Conservation (phyloP, 2,329 filamentous ascomycete species). For the Cryphonectria parasitica region DNA sequence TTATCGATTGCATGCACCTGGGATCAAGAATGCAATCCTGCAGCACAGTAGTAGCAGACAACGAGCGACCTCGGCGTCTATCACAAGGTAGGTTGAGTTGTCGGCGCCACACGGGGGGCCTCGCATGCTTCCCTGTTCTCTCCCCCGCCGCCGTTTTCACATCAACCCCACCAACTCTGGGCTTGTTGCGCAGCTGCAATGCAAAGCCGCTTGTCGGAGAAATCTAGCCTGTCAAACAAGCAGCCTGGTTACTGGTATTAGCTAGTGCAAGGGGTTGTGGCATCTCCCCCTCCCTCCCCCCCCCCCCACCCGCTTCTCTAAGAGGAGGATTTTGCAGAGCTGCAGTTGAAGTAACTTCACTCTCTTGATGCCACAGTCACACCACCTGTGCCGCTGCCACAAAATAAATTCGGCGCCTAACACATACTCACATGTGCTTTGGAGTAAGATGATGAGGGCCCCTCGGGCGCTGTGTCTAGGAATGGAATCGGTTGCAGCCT, state of each 20-base stretch:
- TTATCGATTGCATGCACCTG: constrained; percentile 21
- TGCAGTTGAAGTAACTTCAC: constrained; percentile 10
- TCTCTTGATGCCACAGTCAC: constrained; percentile 23
- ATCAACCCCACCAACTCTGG: constrained; percentile 8
- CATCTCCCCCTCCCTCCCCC: background rate
- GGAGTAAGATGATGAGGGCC: background rate
- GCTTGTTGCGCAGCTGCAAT: constrained; percentile 11
- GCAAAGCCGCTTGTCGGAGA: constrained; percentile 14
- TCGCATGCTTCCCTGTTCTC: background rate
- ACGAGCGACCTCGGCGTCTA: background rate
- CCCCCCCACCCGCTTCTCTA: background rate
- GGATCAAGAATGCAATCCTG: background rate
- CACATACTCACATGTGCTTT: background rate
- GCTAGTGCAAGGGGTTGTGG: background rate
- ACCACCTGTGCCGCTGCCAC: constrained; percentile 13
- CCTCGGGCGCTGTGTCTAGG: constrained; percentile 10
- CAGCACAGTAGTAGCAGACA: background rate
- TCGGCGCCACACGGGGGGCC: background rate
- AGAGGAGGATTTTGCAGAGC: constrained; percentile 17
- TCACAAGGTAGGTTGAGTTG: background rate
- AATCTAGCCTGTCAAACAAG: background rate
- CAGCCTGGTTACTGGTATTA: background rate
- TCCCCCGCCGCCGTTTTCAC: background rate
- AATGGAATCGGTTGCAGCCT: constrained; percentile 17
- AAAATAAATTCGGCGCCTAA: background rate